Percentiles rank a stretch among this genome's conserved stretches.
These are phyloP conservation scores for Aphanomyces cochlioides DNA, from an alignment of 352 stramenopile genomes.

Conservation along the genomic window DNA sequence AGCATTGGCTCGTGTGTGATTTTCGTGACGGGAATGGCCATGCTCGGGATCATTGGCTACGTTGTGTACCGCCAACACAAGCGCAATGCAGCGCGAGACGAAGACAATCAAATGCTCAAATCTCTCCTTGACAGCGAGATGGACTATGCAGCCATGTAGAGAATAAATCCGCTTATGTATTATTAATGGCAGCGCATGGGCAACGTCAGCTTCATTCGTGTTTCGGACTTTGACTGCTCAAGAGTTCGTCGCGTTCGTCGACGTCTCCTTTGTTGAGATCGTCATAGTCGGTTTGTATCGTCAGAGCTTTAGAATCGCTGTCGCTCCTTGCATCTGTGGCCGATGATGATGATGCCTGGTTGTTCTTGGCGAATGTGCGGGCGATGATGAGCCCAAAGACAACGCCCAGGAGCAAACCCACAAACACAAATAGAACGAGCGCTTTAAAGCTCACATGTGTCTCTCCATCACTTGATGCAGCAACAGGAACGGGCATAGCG, in stretches of 20 bases:
- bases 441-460: constrained; percentile 21
- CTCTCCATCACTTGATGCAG: neutral
- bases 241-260: neutral
- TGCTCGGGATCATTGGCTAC: constrained; percentile 29
- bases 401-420: constrained; percentile 17
- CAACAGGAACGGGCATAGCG: neutral
- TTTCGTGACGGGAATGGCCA: constrained; percentile 17
- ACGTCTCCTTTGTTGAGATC: neutral
- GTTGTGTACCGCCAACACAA: constrained; percentile 27
- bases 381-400: constrained; percentile 25
- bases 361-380: constrained; percentile 1
- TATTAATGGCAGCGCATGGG: neutral
- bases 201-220: constrained; percentile 1
- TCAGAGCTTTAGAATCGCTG: neutral
- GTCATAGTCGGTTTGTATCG: neutral
- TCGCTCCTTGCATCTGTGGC: neutral
- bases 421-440: constrained; percentile 16
- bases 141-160: constrained; percentile 72
- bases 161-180: neutral
- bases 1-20: constrained; percentile 13
- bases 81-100: constrained; percentile 29
- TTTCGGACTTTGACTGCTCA: constrained; percentile 1
- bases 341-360: neutral
- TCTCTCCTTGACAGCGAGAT: constrained; percentile 64
- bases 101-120: constrained; percentile 48